phyloP scores from a whole-genome alignment of 768 basidiomycete genomes.

The Lyophyllum atratum region DNA sequence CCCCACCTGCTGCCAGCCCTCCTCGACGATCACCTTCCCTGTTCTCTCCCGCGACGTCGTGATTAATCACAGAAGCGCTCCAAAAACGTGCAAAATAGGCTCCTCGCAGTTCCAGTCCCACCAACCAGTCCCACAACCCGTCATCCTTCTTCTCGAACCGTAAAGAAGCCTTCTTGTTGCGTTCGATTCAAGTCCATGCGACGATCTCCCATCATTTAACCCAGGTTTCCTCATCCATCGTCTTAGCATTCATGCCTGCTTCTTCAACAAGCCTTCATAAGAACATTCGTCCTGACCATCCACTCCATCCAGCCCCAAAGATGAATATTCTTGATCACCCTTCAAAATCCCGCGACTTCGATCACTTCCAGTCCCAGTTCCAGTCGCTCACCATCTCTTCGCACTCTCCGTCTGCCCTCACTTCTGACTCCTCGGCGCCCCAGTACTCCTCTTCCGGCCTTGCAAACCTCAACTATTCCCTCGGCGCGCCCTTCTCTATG shows the following conservation, averaged over 20 bases:
- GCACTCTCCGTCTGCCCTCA: conserved; percentile 5
- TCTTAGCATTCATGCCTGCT: conserved; percentile 19
- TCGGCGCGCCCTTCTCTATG: conserved; percentile 17
- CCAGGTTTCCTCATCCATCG: conserved; percentile 10
- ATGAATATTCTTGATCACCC: conserved; percentile 24
- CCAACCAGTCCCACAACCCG: neutral
- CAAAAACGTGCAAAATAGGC: conserved; percentile 5
- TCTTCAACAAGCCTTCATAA: conserved; percentile 21
- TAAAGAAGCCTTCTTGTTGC: conserved; percentile 3
- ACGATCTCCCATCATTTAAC: conserved; percentile 32
- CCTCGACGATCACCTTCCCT: conserved; percentile 17
- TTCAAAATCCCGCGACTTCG: conserved; percentile 18
- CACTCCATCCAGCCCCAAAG: conserved; percentile 9
- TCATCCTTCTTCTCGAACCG: conserved; percentile 11
- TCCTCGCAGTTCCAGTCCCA: too few relatives aligned
- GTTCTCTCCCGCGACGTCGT: conserved; percentile 23
- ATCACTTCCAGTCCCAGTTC: conserved; percentile 17
- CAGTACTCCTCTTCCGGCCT: neutral
- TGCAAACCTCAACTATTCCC: conserved; percentile 5
- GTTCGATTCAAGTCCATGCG: conserved; percentile 21
- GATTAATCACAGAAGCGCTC: conserved; percentile 17
- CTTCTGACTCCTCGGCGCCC: conserved; percentile 1
- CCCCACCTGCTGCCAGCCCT: conserved; percentile 3
- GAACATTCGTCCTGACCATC: conserved; percentile 15
- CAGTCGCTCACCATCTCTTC: conserved; percentile 19